phyloP scores from a whole-genome alignment of 805 yeast species.

The Millerozyma miso region DNA sequence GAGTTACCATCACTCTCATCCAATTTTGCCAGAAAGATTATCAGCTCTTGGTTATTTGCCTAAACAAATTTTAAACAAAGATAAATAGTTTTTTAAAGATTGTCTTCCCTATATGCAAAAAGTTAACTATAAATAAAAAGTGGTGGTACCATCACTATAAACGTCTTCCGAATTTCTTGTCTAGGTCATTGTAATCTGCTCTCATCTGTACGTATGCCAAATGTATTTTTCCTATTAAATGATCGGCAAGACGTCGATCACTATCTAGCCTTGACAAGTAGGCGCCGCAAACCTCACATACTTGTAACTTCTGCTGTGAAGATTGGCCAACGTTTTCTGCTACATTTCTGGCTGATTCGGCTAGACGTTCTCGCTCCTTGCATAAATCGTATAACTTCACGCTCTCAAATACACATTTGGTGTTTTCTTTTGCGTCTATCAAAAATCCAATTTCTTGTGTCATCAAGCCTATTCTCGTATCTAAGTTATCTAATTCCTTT shows the following conservation, averaged over 20 bases:
- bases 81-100: constrained; percentile 1
- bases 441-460: constrained; percentile 60
- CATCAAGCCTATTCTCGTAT: constrained; percentile 60
- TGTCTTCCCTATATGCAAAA: neutral
- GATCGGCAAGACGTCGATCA: constrained; percentile 78
- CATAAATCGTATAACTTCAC: constrained; percentile 41
- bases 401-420: constrained; percentile 48
- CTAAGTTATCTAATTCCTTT: constrained; percentile 56
- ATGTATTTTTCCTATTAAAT: constrained; percentile 79
- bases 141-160: neutral
- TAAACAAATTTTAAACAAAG: constrained; percentile 26
- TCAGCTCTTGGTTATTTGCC: constrained; percentile 58
- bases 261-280: constrained; percentile 80
- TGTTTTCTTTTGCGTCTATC: constrained; percentile 44
- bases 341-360: constrained; percentile 53
- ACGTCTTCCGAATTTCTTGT: constrained; percentile 10
- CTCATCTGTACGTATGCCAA: constrained; percentile 78
- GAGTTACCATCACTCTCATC: constrained; percentile 87
- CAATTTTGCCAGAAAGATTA: constrained; percentile 86
- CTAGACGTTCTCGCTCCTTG: constrained; percentile 47
- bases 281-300: constrained; percentile 87
- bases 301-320: constrained; percentile 87
- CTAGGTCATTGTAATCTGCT: constrained; percentile 42
- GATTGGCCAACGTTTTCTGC: constrained; percentile 77
- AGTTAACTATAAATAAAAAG: neutral